Base-by-base conservation (phyloP, 805 yeast genomes). In the Ogataea glucozyma region DNA sequence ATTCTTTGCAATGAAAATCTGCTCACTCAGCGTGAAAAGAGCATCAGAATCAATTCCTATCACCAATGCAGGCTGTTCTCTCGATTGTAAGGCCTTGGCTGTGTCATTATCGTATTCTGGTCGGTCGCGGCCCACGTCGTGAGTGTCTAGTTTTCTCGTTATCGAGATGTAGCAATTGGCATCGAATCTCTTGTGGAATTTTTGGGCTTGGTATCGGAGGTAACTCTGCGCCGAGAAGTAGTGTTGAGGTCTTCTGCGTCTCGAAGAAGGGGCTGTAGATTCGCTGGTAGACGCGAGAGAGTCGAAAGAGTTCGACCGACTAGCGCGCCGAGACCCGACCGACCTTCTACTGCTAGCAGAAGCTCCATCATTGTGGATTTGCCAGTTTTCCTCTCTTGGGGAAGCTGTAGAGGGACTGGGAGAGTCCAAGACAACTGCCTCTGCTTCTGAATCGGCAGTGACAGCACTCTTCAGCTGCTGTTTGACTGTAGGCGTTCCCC, bases 111-210 rank as follows among this genome's bases (percentile, higher is more conserved):
- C 58, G 49, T 43, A 65, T 41, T 64, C 64, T 3, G 71, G 66
- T 44, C 91, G 73, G 42, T 83, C 93, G 46, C 99, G 75, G 0
- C 95, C 81, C 37, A 93, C 79, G 62, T 93, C 99, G 61, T 93
- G 98, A 0, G 99, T 89, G 57, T 93, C 99, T 24, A 93, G 69
- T 64, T 93, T 93, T 57, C 98, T 75, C 0, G 97, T 86, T 44
- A 93, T 88, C 19, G 97, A 80, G 41, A 93, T 89, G 65, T 93
- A 93, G 67, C 98, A 93, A 61, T 93, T 93, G 19, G 99, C 97
- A 64, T 93, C 99, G 57, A 91, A 93, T 55, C 99, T 72, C 31
- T 78, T 73, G 35, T 90, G 81, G 61, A 93, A 93, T 63, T 93
- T 93, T 41, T 83, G 79, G 11, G 96, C 98, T 64, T 93, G 99